These are phyloP conservation scores for Talinum fruticosum DNA, from an alignment of 148 eudicot genomes.

Conservation along the genomic window DNA sequence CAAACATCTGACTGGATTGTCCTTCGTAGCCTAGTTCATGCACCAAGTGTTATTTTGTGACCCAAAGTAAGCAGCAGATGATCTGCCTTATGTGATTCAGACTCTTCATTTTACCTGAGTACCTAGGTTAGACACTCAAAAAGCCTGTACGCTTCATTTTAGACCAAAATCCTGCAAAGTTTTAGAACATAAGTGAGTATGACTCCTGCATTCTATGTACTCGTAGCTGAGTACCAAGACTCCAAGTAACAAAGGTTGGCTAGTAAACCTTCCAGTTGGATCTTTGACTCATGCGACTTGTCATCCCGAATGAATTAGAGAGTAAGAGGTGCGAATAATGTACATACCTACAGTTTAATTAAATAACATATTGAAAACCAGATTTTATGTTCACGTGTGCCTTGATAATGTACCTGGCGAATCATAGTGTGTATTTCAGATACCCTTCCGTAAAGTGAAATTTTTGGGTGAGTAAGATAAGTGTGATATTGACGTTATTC, in stretches of 20 bases:
- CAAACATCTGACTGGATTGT: neutral
- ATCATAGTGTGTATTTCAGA: neutral
- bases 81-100: neutral
- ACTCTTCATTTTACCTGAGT: neutral
- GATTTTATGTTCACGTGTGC: neutral
- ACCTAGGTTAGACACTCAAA: neutral
- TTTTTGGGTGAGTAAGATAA: slow-evolving; percentile 7
- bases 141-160: neutral
- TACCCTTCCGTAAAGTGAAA: slow-evolving; percentile 8
- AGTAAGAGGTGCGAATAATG: neutral
- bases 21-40: too few relatives aligned
- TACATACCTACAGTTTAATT: neutral
- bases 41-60: too few relatives aligned
- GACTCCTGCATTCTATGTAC: neutral
- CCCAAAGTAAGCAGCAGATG: neutral
- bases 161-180: neutral
- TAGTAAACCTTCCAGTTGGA: neutral
- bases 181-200: neutral
- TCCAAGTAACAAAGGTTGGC: neutral
- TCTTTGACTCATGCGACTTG: neutral
- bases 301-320: neutral
- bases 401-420: neutral
- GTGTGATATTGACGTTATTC: slow-evolving; percentile 10
- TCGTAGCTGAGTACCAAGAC: neutral
- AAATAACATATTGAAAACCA: slow-evolving; percentile 6